Base-by-base conservation (phyloP, 305 asterid genomes). In the Plantago lanceolata region DNA sequence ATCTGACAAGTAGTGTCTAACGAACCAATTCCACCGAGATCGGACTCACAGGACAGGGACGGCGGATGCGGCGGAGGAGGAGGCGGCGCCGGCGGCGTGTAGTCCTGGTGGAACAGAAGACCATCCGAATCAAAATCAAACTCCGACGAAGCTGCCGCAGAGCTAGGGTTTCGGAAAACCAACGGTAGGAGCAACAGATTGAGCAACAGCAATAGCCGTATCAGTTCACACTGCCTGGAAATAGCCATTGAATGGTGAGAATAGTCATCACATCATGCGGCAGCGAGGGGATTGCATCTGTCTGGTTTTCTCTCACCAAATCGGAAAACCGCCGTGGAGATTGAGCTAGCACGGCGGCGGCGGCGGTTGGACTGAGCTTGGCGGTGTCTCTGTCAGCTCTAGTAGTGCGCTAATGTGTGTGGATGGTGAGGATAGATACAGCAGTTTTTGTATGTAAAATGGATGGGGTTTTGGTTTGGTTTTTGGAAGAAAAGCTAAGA, bases 21-120 rank as follows among this genome's bases (percentile, higher is more conserved):
- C 20, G 96, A 72, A 19, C 99, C 99, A 48, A 94, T 80, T 4
- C 99, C 99, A 19, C 95, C 94, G 31, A 94, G 91, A 83, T 86
- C 96, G 68, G 79, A 80, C 73, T 85, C 88, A 71, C 99, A 94
- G 8, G 90, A 80, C 16, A 85, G 82, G 51, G 99, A 85, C 71
- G 96, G 99, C 55, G 96, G 97, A 43, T 86, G 99, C 29, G 99
- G 96, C 68, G 97, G 97, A 8, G 99, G 99, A 6, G 99, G 97
- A 3, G 96, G 96, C 13, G 99, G 99, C 17, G 99, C 95, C 20
- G 99, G 99, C 35, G 99, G 99, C 31, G 97, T 75, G 86, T 94
- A 94, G 76, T 94, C 99, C 76, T 88, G 96, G 75, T 84, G 97
- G 70, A 80, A 86, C 1, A 88, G 58, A 11, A 80, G 47, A 6